Conservation (phyloP, 2,329 filamentous ascomycete genomes). For the Ophiognomonia clavigignenti-juglandacearum region DNA sequence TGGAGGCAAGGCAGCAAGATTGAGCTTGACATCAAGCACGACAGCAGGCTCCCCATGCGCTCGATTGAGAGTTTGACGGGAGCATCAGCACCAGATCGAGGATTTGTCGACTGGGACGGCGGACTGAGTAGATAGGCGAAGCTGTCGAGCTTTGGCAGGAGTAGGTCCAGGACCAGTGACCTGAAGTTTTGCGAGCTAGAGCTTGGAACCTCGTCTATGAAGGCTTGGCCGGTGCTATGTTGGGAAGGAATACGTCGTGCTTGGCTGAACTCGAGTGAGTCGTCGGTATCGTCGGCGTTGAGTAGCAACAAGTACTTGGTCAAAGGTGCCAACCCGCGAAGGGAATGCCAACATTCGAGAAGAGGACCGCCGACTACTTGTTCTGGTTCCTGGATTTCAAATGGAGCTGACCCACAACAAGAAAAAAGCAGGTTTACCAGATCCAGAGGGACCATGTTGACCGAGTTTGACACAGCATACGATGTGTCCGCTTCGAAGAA, state of each 20-base stretch:
- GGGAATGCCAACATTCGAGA: slow-evolving; percentile 41
- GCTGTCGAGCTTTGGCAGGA: slow-evolving; percentile 49
- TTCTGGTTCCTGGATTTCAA: slow-evolving; percentile 27
- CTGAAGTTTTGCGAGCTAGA: slow-evolving; percentile 37
- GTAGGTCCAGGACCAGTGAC: slow-evolving; percentile 48
- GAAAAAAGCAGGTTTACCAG: slow-evolving; percentile 64
- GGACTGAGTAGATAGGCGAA: slow-evolving; percentile 40
- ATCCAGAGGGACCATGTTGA: slow-evolving; percentile 60
- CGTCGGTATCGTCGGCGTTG: slow-evolving; percentile 24
- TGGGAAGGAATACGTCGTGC: not conserved
- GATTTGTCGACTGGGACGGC: slow-evolving; percentile 33
- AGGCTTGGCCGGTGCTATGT: not conserved
- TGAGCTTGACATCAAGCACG: slow-evolving; percentile 40
- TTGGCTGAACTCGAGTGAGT: not conserved
- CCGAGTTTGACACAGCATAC: slow-evolving; percentile 60
- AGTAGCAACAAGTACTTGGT: slow-evolving; percentile 53
- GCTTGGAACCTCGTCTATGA: not conserved
- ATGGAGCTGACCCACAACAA: slow-evolving; percentile 53
- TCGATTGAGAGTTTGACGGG: slow-evolving; percentile 46
- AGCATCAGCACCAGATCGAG: slow-evolving; percentile 35
- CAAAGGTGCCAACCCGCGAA: slow-evolving; percentile 38
- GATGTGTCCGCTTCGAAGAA: slow-evolving; percentile 53
- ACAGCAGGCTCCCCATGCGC: slow-evolving; percentile 47
- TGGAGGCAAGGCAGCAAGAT: slow-evolving; percentile 44
- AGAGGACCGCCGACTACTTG: slow-evolving; percentile 43